Evolutionary conservation across 768 basidiomycete species (phyloP).

Genomic region (Termitomyces sp.): DNA sequence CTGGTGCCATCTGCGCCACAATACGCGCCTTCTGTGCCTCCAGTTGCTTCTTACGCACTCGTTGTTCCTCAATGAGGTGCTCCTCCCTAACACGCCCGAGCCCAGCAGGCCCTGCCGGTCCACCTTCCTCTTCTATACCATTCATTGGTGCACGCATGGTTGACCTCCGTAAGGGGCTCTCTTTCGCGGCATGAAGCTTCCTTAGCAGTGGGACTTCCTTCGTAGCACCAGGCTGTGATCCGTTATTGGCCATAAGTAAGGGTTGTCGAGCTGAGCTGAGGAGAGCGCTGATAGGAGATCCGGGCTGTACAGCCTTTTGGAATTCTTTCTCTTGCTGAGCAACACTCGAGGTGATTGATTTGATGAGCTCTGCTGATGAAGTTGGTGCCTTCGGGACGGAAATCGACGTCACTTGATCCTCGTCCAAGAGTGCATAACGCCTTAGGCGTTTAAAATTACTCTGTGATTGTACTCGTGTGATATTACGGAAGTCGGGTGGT

Average conservation of each 20-base stretch:
- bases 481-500: slow-evolving; percentile 69
- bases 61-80: slow-evolving; percentile 25
- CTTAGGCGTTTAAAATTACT: slow-evolving; percentile 68
- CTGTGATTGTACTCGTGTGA: slow-evolving; percentile 54
- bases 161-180: slow-evolving; percentile 48
- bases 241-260: slow-evolving; percentile 55
- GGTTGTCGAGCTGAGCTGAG: slow-evolving; percentile 88
- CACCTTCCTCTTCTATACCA: slow-evolving; percentile 34
- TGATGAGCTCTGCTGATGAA: slow-evolving; percentile 19
- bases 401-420: slow-evolving; percentile 44
- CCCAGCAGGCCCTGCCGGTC: slow-evolving; percentile 20
- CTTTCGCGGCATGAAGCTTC: slow-evolving; percentile 54
- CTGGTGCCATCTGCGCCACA: slow-evolving; percentile 88
- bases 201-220: slow-evolving; percentile 38
- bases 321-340: slow-evolving; percentile 94
- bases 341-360: slow-evolving; percentile 53
- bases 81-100: slow-evolving; percentile 20
- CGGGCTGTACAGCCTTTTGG: slow-evolving; percentile 92
- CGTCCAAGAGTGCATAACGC: slow-evolving; percentile 56
- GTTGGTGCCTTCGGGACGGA: slow-evolving; percentile 30
- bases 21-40: slow-evolving; percentile 91
- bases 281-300: slow-evolving; percentile 88
- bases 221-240: slow-evolving; percentile 11
- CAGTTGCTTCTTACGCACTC: slow-evolving; percentile 61
- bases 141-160: slow-evolving; percentile 36